Percentiles rank a stretch among this genome's conserved stretches.
Conservation (phyloP, 805 yeast genomes). For the Zygotorulaspora florentina region DNA sequence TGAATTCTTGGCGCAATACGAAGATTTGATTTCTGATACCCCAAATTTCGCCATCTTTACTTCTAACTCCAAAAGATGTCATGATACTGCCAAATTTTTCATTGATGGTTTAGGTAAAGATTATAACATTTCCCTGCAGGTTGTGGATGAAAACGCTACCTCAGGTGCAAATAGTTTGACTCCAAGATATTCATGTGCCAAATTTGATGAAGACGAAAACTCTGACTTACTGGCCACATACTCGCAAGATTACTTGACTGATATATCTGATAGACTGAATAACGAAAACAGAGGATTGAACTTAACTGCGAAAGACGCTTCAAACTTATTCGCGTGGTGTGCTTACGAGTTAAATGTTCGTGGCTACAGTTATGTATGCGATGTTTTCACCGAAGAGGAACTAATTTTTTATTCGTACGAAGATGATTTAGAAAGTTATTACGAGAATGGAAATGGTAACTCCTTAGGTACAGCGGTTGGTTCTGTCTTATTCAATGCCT, state of each 20-base stretch:
- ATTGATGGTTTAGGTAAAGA: conserved; percentile 36
- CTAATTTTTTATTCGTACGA: conserved; percentile 59
- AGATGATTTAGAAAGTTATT: conserved; percentile 55
- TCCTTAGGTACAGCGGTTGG: conserved; percentile 57
- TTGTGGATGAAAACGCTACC: conserved; percentile 40
- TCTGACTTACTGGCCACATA: conserved; percentile 18
- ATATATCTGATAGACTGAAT: conserved; percentile 56
- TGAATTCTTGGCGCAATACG: conserved; percentile 42
- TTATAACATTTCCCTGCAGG: conserved; percentile 32
- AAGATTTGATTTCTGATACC: conserved; percentile 37
- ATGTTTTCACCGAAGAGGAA: conserved; percentile 63
- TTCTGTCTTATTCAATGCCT: conserved; percentile 50
- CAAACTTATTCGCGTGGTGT: conserved; percentile 55
- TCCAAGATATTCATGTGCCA: conserved; percentile 42
- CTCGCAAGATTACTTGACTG: conserved; percentile 40
- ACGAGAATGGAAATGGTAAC: conserved; percentile 61
- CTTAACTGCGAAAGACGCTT: conserved; percentile 50
- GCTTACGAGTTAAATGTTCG: conserved; percentile 70
- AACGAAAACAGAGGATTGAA: conserved; percentile 50
- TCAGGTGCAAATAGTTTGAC: conserved; percentile 51
- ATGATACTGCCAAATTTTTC: conserved; percentile 48
- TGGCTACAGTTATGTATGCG: conserved; percentile 66
- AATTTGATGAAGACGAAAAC: conserved; percentile 31
- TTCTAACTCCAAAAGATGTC: conserved; percentile 46
- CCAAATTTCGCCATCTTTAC: conserved; percentile 44